Evolutionary conservation across 805 yeast genomes (phyloP).

Genomic region (Cyberlindnera americana): DNA sequence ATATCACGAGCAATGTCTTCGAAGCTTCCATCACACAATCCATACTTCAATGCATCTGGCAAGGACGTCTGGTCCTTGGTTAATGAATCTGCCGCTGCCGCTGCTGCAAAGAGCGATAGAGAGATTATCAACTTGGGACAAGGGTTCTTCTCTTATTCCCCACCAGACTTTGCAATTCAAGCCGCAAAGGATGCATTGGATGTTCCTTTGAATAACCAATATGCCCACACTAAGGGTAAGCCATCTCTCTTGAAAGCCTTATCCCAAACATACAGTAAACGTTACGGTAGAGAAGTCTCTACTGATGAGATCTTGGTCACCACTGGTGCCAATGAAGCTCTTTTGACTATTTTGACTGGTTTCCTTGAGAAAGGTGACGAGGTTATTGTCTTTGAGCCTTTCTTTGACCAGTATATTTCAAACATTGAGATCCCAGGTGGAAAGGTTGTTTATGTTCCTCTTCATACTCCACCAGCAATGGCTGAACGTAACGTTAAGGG

Average conservation of each 20-base stretch:
- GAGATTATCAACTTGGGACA: slow-evolving; percentile 90
- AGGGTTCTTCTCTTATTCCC: slow-evolving; percentile 94
- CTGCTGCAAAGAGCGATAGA: slow-evolving; percentile 62
- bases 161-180: slow-evolving; percentile 86
- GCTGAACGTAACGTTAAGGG: slow-evolving; percentile 64
- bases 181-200: slow-evolving; percentile 78
- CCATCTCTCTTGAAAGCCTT: slow-evolving; percentile 70
- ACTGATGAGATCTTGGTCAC: slow-evolving; percentile 72
- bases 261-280: slow-evolving; percentile 66
- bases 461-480: slow-evolving; percentile 78
- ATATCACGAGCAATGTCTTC: slow-evolving; percentile 18
- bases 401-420: slow-evolving; percentile 94
- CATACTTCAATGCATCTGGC: slow-evolving; percentile 65
- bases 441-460: slow-evolving; percentile 78
- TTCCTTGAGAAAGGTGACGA: slow-evolving; percentile 87
- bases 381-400: slow-evolving; percentile 94
- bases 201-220: slow-evolving; percentile 78
- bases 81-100: slow-evolving; percentile 89
- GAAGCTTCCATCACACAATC: slow-evolving; percentile 47
- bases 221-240: slow-evolving; percentile 88
- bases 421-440: slow-evolving; percentile 95
- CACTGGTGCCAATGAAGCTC: slow-evolving; percentile 97
- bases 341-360: slow-evolving; percentile 80
- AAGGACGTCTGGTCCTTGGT: slow-evolving; percentile 95
- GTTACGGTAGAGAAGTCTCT: slow-evolving; percentile 53